Percentiles rank a stretch among this genome's conserved stretches.
Conservation (phyloP, 768 basidiomycete species). For the Pluteus cervinus region DNA sequence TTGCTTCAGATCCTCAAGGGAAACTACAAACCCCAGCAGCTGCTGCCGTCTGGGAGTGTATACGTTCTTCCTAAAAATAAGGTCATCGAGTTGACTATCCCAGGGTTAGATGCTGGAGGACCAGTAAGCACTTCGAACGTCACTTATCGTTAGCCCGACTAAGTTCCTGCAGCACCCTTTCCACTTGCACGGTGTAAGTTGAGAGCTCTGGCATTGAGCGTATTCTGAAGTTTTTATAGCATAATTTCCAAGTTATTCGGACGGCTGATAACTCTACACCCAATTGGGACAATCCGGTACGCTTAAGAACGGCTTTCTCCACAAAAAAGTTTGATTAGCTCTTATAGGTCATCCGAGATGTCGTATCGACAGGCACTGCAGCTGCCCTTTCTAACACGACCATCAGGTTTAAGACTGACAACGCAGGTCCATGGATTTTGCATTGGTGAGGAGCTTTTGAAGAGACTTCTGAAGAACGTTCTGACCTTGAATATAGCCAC, state of each 20-base stretch:
- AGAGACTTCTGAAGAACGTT: background rate
- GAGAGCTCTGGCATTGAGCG: background rate
- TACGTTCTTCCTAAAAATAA: slow-evolving; percentile 38
- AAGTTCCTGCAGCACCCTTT: slow-evolving; percentile 26
- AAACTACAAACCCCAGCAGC: slow-evolving; percentile 27
- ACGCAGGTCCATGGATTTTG: slow-evolving; percentile 49
- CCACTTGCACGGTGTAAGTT: slow-evolving; percentile 34
- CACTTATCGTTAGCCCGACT: background rate
- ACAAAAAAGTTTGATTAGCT: too few species aligned
- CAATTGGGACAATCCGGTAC: slow-evolving; percentile 43
- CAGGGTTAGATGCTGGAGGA: slow-evolving; percentile 24
- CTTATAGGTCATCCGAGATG: too few species aligned
- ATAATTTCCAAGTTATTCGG: slow-evolving; percentile 31
- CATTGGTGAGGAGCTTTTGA: slow-evolving; percentile 19
- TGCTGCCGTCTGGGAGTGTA: slow-evolving; percentile 35
- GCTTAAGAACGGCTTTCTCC: too few species aligned
- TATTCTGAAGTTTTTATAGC: slow-evolving; percentile 19
- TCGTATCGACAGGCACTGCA: slow-evolving; percentile 25
- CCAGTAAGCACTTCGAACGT: slow-evolving; percentile 9
- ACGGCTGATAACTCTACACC: slow-evolving; percentile 25
- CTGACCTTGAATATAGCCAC: slow-evolving; percentile 22
- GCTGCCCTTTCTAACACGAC: slow-evolving; percentile 35
- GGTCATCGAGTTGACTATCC: slow-evolving; percentile 41
- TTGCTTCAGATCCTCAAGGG: slow-evolving; percentile 47
- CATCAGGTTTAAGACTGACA: slow-evolving; percentile 54